Conservation (phyloP, 768 basidiomycete species). For the Trichaptum fuscoviolaceum region DNA sequence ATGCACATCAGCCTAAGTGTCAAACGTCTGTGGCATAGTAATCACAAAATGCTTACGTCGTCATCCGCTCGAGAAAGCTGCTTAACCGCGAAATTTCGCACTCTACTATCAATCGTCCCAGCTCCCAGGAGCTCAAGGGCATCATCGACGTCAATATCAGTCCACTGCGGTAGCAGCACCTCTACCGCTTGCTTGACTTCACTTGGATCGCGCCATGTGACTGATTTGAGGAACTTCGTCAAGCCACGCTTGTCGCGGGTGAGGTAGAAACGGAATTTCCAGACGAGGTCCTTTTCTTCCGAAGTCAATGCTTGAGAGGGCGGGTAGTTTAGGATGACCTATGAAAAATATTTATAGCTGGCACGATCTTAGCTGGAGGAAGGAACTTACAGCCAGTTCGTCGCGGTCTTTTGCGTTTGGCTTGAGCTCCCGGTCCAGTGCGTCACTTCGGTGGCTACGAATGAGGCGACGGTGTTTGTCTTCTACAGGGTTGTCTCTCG, state of each 20-base stretch:
- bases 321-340: constrained; percentile 89
- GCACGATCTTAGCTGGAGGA: neutral
- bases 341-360: no score
- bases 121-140: constrained; percentile 94
- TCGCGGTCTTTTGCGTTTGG: constrained; percentile 95
- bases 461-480: constrained; percentile 94
- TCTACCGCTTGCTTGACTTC: constrained; percentile 99
- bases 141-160: constrained; percentile 94
- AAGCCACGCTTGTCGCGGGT: constrained; percentile 87
- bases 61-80: constrained; percentile 91
- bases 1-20: constrained; percentile 2
- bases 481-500: constrained; percentile 93
- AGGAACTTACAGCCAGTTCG: constrained; percentile 71
- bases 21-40: neutral
- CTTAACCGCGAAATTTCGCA: constrained; percentile 89
- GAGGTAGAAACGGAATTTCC: constrained; percentile 99
- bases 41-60: constrained; percentile 52
- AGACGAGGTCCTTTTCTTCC: constrained; percentile 93
- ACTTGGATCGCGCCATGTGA: constrained; percentile 93
- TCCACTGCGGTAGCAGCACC: constrained; percentile 92
- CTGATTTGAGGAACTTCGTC: constrained; percentile 96
- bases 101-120: constrained; percentile 82
- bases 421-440: constrained; percentile 92
- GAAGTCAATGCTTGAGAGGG: constrained; percentile 83
- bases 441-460: constrained; percentile 91